A percentile compares a stretch with the other conserved stretches of the same genome.
Evolutionary conservation across 1,284 basidiomycete genomes (phyloP).

Genomic region (Blastosporella zonata): DNA sequence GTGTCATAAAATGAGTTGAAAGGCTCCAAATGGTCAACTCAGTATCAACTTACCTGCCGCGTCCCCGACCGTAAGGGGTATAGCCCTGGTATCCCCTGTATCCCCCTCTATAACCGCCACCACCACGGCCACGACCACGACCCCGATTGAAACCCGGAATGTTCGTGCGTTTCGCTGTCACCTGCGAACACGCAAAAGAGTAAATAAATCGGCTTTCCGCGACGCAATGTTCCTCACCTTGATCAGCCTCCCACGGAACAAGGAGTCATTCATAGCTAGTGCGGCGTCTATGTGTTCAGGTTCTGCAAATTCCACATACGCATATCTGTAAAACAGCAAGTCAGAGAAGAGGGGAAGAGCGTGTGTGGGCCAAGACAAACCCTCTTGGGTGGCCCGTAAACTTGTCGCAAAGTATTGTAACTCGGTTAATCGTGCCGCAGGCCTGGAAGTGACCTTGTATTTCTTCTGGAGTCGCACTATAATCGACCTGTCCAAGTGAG

Average conservation of each 20-base stretch:
- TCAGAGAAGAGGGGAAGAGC: not conserved
- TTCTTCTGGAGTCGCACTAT: constrained; percentile 96
- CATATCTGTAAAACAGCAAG: constrained; percentile 60
- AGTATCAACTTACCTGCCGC: constrained; percentile 65
- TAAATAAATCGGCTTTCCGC: not conserved
- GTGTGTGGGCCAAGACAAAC: constrained; percentile 42
- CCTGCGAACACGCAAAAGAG: constrained; percentile 42
- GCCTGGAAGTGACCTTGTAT: constrained; percentile 97
- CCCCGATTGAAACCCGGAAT: constrained; percentile 87
- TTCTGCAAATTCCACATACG: constrained; percentile 98
- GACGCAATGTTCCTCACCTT: constrained; percentile 52
- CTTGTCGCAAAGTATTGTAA: constrained; percentile 99
- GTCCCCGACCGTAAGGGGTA: constrained; percentile 66
- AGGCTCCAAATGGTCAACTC: constrained; percentile 2
- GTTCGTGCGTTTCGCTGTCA: constrained; percentile 91
- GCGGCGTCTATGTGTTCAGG: constrained; percentile 92
- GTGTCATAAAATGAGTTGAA: constrained; percentile 9
- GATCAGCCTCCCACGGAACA: constrained; percentile 91
- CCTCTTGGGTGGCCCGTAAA: constrained; percentile 99
- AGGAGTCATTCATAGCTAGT: constrained; percentile 90
- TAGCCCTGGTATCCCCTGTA: constrained; percentile 66
- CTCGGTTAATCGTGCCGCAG: constrained; percentile 97
- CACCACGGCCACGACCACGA: constrained; percentile 69
- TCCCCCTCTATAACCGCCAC: constrained; percentile 69
- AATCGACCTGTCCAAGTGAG: constrained; percentile 78